Evolutionary conservation across 176 grass and related monocot genomes (phyloP).

Genomic region (Zoysia japonica): DNA sequence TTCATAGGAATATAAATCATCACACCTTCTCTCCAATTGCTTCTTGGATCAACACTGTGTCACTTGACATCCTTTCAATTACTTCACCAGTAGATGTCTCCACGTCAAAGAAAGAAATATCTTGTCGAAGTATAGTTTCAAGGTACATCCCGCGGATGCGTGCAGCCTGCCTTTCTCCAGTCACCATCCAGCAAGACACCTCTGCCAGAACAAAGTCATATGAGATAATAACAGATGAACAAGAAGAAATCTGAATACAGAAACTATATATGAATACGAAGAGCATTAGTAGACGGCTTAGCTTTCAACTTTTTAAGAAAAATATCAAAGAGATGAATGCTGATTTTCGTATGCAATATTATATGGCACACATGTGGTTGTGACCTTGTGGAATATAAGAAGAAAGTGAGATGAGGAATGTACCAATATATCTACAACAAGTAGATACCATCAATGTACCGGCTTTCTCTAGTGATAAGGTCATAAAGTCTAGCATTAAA

Average conservation of each 20-base stretch:
- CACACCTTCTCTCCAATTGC: slow-evolving; percentile 80
- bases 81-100: slow-evolving; percentile 77
- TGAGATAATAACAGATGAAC: slow-evolving; percentile 11
- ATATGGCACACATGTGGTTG: not conserved
- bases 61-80: slow-evolving; percentile 73
- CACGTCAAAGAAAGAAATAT: slow-evolving; percentile 68
- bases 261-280: slow-evolving; percentile 17
- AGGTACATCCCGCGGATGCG: slow-evolving; percentile 73
- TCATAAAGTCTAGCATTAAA: too few species aligned
- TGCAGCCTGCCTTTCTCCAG: slow-evolving; percentile 73
- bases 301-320: slow-evolving; percentile 1
- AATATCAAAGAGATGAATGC: not conserved
- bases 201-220: slow-evolving; percentile 37
- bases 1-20: not conserved
- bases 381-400: not conserved
- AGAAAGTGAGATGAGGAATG: not conserved
- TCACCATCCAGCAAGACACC: slow-evolving; percentile 75
- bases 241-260: not conserved
- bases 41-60: slow-evolving; percentile 80
- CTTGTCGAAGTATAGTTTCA: slow-evolving; percentile 70
- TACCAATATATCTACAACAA: not conserved
- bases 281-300: not conserved
- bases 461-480: too few species aligned
- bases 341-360: not conserved
- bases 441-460: too few species aligned